Percentiles rank a stretch among this genome's conserved stretches.
Conservation (phyloP, 176 grass and related monocot species). For the Pontederia paniculata region DNA sequence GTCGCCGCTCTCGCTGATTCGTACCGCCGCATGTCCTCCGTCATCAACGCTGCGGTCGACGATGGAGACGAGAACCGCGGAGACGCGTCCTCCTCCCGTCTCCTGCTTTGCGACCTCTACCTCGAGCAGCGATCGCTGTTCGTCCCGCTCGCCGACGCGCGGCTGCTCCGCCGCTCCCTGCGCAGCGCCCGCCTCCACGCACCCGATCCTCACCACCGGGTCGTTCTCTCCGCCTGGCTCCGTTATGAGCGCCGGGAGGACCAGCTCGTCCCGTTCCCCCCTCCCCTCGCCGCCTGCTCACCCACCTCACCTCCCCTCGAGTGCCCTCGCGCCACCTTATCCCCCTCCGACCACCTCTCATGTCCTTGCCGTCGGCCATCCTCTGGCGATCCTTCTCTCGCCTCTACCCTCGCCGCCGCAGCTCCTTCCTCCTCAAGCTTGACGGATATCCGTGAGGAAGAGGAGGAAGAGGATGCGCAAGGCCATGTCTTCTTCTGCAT, state of each 20-base stretch:
- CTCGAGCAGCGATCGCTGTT: constrained; percentile 83
- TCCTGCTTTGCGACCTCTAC: constrained; percentile 58
- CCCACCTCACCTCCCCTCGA: constrained; percentile 62
- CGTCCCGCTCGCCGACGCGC: constrained; percentile 37
- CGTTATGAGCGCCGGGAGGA: constrained; percentile 84
- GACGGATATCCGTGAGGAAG: background rate
- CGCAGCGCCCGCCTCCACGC: constrained; percentile 62
- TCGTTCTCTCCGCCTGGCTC: constrained; percentile 85
- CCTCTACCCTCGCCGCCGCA: background rate
- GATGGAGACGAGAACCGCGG: constrained; percentile 4
- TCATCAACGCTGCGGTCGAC: background rate
- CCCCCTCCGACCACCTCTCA: constrained; percentile 17
- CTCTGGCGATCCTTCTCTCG: constrained; percentile 6
- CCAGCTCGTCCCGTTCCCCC: constrained; percentile 45
- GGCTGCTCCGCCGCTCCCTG: constrained; percentile 55
- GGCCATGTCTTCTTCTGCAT: constrained; percentile 81
- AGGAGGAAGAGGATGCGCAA: constrained; percentile 27
- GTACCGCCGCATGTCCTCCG: constrained; percentile 35
- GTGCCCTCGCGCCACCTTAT: constrained; percentile 65
- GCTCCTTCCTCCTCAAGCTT: constrained; percentile 12
- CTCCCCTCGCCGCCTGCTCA: constrained; percentile 42
- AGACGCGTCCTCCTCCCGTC: background rate
- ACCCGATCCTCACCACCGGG: constrained; percentile 56
- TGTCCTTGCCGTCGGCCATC: constrained; percentile 48
- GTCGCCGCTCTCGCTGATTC: constrained; percentile 46